Percentiles rank a stretch among this genome's conserved stretches.
Conservation (phyloP, 2,329 filamentous ascomycete genomes). For the Zymoseptoria tritici region DNA sequence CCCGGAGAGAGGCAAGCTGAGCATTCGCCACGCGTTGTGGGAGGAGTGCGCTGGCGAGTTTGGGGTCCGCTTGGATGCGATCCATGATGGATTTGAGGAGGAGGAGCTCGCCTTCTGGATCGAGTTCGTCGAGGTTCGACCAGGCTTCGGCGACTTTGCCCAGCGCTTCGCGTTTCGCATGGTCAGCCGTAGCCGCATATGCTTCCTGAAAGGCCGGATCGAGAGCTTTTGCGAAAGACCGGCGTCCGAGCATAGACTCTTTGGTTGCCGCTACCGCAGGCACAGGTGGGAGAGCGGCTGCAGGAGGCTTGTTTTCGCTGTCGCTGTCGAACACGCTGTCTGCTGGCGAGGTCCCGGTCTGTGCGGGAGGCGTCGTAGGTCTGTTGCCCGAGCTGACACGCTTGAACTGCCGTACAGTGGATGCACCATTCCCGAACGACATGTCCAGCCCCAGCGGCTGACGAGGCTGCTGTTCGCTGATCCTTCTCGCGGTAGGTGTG, state of each 20-base stretch:
- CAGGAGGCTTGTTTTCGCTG: constrained; percentile 60
- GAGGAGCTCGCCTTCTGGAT: constrained; percentile 85
- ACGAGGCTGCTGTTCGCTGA: constrained; percentile 30
- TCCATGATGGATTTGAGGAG: constrained; percentile 71
- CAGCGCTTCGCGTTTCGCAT: constrained; percentile 71
- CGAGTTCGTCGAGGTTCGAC: constrained; percentile 71
- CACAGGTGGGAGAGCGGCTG: constrained; percentile 12
- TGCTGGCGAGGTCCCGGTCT: constrained; percentile 17
- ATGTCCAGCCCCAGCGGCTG: constrained; percentile 81
- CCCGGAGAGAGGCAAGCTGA: constrained; percentile 30
- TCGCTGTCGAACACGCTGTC: constrained; percentile 33
- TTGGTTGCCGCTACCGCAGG: constrained; percentile 46
- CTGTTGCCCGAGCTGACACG: constrained; percentile 56
- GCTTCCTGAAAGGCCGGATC: constrained; percentile 79
- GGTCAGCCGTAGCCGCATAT: constrained; percentile 63
- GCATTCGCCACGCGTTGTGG: constrained; percentile 28
- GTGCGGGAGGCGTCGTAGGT: constrained; percentile 17
- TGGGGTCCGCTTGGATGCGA: constrained; percentile 62
- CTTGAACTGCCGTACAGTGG: constrained; percentile 85
- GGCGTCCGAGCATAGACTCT: constrained; percentile 73
- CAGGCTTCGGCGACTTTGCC: constrained; percentile 80
- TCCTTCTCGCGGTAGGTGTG: constrained; percentile 38
- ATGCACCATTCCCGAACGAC: constrained; percentile 88
- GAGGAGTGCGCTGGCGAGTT: constrained; percentile 47
- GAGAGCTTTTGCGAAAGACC: constrained; percentile 72